Base-by-base conservation (phyloP, 1,284 basidiomycete genomes). In the Leccinum colubrinum region DNA sequence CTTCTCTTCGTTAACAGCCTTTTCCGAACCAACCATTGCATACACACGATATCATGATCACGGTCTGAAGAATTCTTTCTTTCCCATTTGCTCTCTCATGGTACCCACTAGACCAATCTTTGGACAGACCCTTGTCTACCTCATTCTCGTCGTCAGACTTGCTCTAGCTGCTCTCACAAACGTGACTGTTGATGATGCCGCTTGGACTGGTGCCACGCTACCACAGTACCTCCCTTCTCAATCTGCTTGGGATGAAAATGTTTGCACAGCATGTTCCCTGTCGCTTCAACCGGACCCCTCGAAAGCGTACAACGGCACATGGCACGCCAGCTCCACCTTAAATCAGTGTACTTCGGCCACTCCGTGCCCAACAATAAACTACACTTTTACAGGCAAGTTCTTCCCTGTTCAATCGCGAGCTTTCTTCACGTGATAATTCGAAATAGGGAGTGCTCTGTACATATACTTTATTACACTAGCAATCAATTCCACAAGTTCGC, bases 391-490 rank as follows among this genome's bases (percentile, higher is more conserved):
- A 46, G 67, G 68, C 57, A 41, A 1, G 59, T 39, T 4, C 6
- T 12, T 17, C 25, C 9, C 22, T 50, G 0, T 50, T n/a, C 2
- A 25, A 50, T 50, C 22, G 22, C 20, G 22, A 50, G 48, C 22
- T 22, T 50, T 53, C 15, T 11, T 33, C 30, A 59, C 9, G 27
- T 15, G 3, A 33, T 17, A 6, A 1, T 12, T 33, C 14, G 7
- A 11, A n/a, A 30, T 30, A 53, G 68, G 69, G 17, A 68, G 35
- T 20, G 67, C 51, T 1, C 0, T 70, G 12, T 68, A 70, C 8
- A 65, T 70, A 33, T 68, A 69, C 50, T 68, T 68, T 35, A 67
- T 67, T 1, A 22, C 59, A n/a, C 3, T 22, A 22, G 22, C 22
- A 22, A 22, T 3, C 48, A 5, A 57, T 2, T 0, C 17, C 2